These are phyloP conservation scores for Parastagonospora nodorum DNA, from an alignment of 2,329 filamentous ascomycete genomes.

Conservation along the genomic window DNA sequence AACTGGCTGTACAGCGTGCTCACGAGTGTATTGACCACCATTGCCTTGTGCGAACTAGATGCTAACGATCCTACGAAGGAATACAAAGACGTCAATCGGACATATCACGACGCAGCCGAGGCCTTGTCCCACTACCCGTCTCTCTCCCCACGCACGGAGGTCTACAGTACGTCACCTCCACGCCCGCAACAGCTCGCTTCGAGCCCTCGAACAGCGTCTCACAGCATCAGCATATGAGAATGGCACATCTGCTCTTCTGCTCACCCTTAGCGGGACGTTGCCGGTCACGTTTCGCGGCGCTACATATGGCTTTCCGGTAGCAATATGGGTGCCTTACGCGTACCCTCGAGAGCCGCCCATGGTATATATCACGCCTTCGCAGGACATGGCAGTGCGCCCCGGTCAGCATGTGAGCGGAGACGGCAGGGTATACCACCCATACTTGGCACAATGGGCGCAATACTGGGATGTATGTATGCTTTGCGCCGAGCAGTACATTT, in stretches of 20 bases:
- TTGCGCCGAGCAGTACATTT: conserved; percentile 2
- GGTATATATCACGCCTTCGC: conserved; percentile 84
- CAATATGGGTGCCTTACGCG: conserved; percentile 88
- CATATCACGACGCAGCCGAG: conserved; percentile 89
- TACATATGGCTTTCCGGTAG: conserved; percentile 88
- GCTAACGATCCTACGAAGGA: conserved; percentile 60
- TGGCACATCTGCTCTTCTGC: conserved; percentile 81
- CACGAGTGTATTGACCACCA: conserved; percentile 50
- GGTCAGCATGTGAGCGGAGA: conserved; percentile 95
- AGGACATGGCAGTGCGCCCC: conserved; percentile 85
- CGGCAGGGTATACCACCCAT: conserved; percentile 93
- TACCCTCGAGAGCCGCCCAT: conserved; percentile 88
- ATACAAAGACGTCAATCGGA: conserved; percentile 90
- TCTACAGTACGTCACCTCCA: conserved; percentile 73
- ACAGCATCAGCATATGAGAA: conserved; percentile 76
- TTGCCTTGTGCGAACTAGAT: neutral
- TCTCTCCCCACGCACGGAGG: conserved; percentile 84
- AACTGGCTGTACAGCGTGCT: conserved; percentile 96
- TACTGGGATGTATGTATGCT: conserved; percentile 80
- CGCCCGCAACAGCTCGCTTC: neutral
- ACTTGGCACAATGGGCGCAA: conserved; percentile 84
- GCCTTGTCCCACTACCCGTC: conserved; percentile 79
- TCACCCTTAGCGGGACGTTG: conserved; percentile 84
- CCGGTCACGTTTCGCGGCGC: conserved; percentile 90
- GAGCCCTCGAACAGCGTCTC: conserved; percentile 9